phyloP scores from a whole-genome alignment of 1,284 basidiomycete genomes.

The Leccinum cinnamomeum region DNA sequence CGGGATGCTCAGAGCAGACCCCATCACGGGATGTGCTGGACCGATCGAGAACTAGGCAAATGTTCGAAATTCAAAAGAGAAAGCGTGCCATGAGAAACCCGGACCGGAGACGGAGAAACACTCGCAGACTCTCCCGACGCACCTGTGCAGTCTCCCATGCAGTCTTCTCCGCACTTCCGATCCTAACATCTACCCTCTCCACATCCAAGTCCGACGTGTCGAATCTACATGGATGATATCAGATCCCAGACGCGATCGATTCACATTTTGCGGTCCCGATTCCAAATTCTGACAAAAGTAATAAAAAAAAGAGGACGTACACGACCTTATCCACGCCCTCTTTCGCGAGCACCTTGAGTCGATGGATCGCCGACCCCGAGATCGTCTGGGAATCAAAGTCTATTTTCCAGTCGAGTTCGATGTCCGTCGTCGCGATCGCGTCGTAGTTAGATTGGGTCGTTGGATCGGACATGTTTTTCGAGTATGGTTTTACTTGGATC shows the following conservation, averaged over 20 bases:
- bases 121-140: neutral
- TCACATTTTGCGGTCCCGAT: no score
- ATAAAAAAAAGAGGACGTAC: conserved; percentile 37
- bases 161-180: conserved; percentile 39
- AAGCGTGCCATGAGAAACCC: no score
- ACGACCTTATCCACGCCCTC: conserved; percentile 56
- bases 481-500: neutral
- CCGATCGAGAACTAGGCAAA: no score
- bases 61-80: no score
- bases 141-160: conserved; percentile 15
- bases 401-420: conserved; percentile 81
- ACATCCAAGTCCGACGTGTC: conserved; percentile 81
- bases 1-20: no score
- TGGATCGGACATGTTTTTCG: conserved; percentile 47
- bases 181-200: conserved; percentile 48
- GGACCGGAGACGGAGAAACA: no score
- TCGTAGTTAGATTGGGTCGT: conserved; percentile 82
- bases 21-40: no score
- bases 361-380: conserved; percentile 72
- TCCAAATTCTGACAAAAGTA: no score
- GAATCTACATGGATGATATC: conserved; percentile 46
- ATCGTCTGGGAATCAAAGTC: conserved; percentile 75
- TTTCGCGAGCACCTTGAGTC: conserved; percentile 37
- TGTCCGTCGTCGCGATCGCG: conserved; percentile 65
- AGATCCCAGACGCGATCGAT: neutral